Evolutionary conservation across 176 grass and related monocot species (phyloP).

Genomic region (Musa acuminata): DNA sequence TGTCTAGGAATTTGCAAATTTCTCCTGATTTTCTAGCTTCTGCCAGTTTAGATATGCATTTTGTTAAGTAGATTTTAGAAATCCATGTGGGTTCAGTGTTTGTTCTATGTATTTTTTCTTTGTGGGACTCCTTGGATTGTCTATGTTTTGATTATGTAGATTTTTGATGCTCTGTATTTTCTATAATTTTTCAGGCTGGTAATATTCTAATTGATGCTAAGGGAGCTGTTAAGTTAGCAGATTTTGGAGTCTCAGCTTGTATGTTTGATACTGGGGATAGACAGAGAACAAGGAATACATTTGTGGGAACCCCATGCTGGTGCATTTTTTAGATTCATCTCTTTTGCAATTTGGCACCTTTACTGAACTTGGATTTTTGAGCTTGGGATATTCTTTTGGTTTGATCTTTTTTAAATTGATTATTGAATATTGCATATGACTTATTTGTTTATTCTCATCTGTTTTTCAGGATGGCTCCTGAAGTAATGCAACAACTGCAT

Average conservation of each 20-base stretch:
- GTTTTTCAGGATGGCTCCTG: conserved; percentile 87
- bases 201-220: conserved; percentile 94
- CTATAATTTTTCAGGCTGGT: conserved; percentile 76
- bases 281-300: conserved; percentile 86
- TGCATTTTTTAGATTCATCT: conserved; percentile 16
- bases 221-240: conserved; percentile 90
- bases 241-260: conserved; percentile 91
- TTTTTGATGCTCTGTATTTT: conserved; percentile 27
- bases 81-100: too few relatives aligned
- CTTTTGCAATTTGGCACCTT: background rate
- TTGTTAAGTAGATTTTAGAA: too few relatives aligned
- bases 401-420: background rate
- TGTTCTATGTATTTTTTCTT: too few relatives aligned
- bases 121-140: too few relatives aligned
- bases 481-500: conserved; percentile 99
- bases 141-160: too few relatives aligned
- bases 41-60: too few relatives aligned
- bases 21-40: too few relatives aligned
- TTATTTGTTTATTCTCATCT: background rate
- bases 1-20: too few relatives aligned
- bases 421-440: background rate
- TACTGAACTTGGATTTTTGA: background rate
- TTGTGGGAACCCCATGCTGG: conserved; percentile 98
- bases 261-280: conserved; percentile 98
- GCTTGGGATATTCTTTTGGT: background rate